phyloP scores from a whole-genome alignment of 1,139 yeast species.

The Meyerozyma elateridarum region DNA sequence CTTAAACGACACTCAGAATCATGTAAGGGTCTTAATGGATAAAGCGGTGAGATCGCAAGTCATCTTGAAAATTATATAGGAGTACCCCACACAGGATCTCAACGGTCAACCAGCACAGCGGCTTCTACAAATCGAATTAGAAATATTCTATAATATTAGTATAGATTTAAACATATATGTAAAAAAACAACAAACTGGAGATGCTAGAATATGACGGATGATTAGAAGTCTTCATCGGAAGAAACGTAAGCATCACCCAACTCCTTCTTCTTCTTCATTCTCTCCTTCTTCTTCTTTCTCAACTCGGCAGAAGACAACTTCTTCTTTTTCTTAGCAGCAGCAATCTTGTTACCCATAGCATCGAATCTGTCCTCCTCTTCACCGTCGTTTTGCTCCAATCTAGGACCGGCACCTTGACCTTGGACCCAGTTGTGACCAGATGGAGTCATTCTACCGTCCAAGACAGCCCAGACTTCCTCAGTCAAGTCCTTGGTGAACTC shows the following conservation, averaged over 20 bases:
- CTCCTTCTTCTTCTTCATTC: conserved; percentile 99
- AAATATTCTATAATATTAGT: conserved; percentile 3
- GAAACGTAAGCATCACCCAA: conserved; percentile 98
- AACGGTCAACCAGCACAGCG: too few species aligned
- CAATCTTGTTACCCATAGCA: conserved; percentile 99
- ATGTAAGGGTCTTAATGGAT: too few species aligned
- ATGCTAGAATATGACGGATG: conserved; percentile 4
- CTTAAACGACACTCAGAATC: too few species aligned
- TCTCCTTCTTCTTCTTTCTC: conserved; percentile 99
- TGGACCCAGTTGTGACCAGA: conserved; percentile 99
- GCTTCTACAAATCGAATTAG: too few species aligned
- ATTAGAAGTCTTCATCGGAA: conserved; percentile 68
- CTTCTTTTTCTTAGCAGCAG: conserved; percentile 91
- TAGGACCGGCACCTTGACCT: conserved; percentile 99
- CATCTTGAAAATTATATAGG: too few species aligned
- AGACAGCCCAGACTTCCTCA: conserved; percentile 99
- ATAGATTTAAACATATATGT: conserved; percentile 4
- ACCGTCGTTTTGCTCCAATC: conserved; percentile 91
- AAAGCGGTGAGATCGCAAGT: too few species aligned
- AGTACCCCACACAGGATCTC: too few species aligned
- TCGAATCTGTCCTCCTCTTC: conserved; percentile 98
- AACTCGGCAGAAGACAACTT: conserved; percentile 98
- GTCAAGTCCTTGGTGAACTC: conserved; percentile 99
- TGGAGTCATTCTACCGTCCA: conserved; percentile 98
- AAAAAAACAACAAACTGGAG: conserved; percentile 3